A percentile compares a stretch with the other conserved stretches of the same genome.
Evolutionary conservation across 2,329 filamentous ascomycete species (phyloP).

Genomic region (Xylariaceae sp.): DNA sequence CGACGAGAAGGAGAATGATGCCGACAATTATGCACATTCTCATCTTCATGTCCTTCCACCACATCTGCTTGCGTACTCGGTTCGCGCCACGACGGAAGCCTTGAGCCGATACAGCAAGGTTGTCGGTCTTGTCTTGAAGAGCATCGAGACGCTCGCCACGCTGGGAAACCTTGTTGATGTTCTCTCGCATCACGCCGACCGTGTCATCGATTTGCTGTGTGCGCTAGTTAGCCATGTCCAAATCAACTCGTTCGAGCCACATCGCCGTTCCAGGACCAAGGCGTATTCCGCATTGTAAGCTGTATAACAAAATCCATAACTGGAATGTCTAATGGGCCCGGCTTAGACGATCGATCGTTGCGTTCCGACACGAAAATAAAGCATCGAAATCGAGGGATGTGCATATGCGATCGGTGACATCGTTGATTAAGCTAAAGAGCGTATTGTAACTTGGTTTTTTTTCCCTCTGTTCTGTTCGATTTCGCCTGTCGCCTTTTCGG

Average conservation of each 20-base stretch:
- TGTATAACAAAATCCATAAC: not conserved
- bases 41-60: constrained; percentile 99
- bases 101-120: constrained; percentile 86
- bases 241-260: not conserved
- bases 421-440: not conserved
- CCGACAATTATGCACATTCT: constrained; percentile 90
- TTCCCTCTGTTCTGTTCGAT: not conserved
- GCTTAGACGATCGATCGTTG: not conserved
- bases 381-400: not conserved
- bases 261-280: not conserved
- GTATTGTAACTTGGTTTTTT: not conserved
- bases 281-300: not conserved
- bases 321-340: not conserved
- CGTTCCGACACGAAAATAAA: not conserved
- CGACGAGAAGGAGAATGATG: constrained; percentile 82
- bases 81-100: constrained; percentile 96
- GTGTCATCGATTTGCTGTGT: constrained; percentile 93
- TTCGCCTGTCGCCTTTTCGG: constrained; percentile 2
- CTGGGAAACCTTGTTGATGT: constrained; percentile 94
- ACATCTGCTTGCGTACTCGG: constrained; percentile 95
- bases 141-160: constrained; percentile 55
- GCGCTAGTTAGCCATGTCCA: constrained; percentile 7
- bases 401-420: not conserved
- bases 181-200: constrained; percentile 90
- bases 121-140: constrained; percentile 59